Base-by-base conservation (phyloP, 2,329 filamentous ascomycete genomes). In the Rasamsonia emersonii region DNA sequence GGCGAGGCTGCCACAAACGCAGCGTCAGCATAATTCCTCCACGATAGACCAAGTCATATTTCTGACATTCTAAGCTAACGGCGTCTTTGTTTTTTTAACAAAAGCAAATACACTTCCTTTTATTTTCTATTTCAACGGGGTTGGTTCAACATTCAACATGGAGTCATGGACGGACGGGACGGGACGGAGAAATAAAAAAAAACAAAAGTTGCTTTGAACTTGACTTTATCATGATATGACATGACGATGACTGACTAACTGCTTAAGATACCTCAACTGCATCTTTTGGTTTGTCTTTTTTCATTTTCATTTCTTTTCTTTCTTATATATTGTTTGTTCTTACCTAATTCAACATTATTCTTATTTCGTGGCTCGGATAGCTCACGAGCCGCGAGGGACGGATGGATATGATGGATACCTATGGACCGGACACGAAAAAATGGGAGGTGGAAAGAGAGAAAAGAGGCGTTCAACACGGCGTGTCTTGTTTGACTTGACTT, bases 1-100 rank as follows among this genome's bases (percentile, higher is more conserved):
- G 50, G 47, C 34, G 48, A 40, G 30, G 28, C 40, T 14, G 18
- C 41, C 19, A 47, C 17, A 18, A 20, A 24, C 9, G 11, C 15
- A 27, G 13, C 20, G 24, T 8, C 25, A 40, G 16, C 18, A 34
- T 37, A 40, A 36, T 40, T 20, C 21, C 9, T 30, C 20, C 11
- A 18, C 9, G 4, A 5, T 18, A 18, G 5, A 15, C 13, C 9
- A 3, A 18, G n/a, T 3, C 16, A 9, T 10, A 4, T 20, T 11
- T 11, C 5, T 9, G n/a, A n/a, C 20, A 23, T 23, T 23, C n/a
- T n/a, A n/a, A 23, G n/a, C 20, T n/a, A 8, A 8, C 8, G 8
- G n/a, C n/a, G 8, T 8, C n/a, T 23, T n/a, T n/a, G 20, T 23
- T 23, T 23, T 23, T 23, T n/a, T n/a, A n/a, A 23, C 8, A 23